Evolutionary conservation across 2,329 filamentous ascomycete species (phyloP), one percentile per base, ranked within the genome.

Genomic region (Xylaria sp.): DNA sequence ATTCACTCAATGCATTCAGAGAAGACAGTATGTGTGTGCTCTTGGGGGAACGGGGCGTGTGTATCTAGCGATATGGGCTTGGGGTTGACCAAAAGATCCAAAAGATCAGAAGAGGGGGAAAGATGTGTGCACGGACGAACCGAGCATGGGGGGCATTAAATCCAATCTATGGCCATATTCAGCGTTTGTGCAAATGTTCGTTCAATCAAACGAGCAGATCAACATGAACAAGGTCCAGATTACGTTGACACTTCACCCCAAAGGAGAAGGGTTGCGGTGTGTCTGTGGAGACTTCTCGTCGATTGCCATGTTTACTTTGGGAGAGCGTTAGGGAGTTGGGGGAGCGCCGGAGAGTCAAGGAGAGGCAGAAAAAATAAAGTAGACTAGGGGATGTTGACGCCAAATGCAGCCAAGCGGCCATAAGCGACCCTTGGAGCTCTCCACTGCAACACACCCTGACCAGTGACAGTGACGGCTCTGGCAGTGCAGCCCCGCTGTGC

Each of bases 251-350:
- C 56, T 37, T 47, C 45, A n/a, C 47, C 57, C 57, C 4, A 47
- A 47, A 47, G 43, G 52, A 59, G 56, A 14, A 50, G 49, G 40
- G 52, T 57, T 64, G 61, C 61, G 61, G 61, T 63, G 61, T 63
- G 52, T 50, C 25, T 28, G 45, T 47, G 45, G 45, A 47, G 25
- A 47, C 45, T 15, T 31, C 45, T 31, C 21, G 45, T n/a, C 25
- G 45, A 23, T 9, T 28, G 23, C 14, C 45, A 51, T 63, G 58
- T 64, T 64, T 64, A 61, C 62, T 61, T 64, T 55, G 37, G 46
- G 45, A 33, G 33, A 9, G 17, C n/a, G n/a, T n/a, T n/a, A n/a
- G n/a, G n/a, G n/a, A n/a, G 28, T n/a, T n/a, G n/a, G n/a, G n/a
- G n/a, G n/a, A n/a, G n/a, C n/a, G n/a, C n/a, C n/a, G 28, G 28